phyloP scores from a whole-genome alignment of 2,329 filamentous ascomycete genomes.

The Xylariaceae sp. region DNA sequence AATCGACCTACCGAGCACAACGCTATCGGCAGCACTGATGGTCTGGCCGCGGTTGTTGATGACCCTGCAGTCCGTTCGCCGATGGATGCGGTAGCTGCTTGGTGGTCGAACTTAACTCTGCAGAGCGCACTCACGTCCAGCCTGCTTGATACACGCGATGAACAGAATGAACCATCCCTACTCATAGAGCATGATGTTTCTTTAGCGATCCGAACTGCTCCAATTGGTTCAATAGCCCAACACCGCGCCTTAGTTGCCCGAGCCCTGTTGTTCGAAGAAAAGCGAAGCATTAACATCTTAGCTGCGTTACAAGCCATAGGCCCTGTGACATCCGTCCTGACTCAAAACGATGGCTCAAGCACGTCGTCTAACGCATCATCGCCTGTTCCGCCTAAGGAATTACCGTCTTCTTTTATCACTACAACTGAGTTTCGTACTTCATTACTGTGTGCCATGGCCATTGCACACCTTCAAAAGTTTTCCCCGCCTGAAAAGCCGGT shows the following conservation, averaged over 20 bases:
- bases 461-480: constrained; percentile 52
- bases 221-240: constrained; percentile 70
- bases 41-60: constrained; percentile 79
- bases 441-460: constrained; percentile 56
- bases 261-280: constrained; percentile 52
- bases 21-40: constrained; percentile 58
- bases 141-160: constrained; percentile 52
- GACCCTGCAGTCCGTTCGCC: constrained; percentile 82
- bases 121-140: constrained; percentile 64
- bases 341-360: constrained; percentile 19
- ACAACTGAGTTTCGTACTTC: constrained; percentile 53
- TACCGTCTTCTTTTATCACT: constrained; percentile 38
- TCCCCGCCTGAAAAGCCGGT: constrained; percentile 41
- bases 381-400: constrained; percentile 43
- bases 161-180: constrained; percentile 36
- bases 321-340: constrained; percentile 36
- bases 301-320: constrained; percentile 51
- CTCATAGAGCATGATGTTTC: constrained; percentile 49
- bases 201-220: constrained; percentile 69
- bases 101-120: constrained; percentile 76
- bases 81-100: constrained; percentile 84
- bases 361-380: constrained; percentile 10
- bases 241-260: constrained; percentile 57
- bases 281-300: constrained; percentile 53
- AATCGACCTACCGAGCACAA: constrained; percentile 72